A percentile compares a stretch with the other conserved stretches of the same genome.
phyloP scores from a whole-genome alignment of 2,329 filamentous ascomycete species.

The Aspergillus costaricaensis region DNA sequence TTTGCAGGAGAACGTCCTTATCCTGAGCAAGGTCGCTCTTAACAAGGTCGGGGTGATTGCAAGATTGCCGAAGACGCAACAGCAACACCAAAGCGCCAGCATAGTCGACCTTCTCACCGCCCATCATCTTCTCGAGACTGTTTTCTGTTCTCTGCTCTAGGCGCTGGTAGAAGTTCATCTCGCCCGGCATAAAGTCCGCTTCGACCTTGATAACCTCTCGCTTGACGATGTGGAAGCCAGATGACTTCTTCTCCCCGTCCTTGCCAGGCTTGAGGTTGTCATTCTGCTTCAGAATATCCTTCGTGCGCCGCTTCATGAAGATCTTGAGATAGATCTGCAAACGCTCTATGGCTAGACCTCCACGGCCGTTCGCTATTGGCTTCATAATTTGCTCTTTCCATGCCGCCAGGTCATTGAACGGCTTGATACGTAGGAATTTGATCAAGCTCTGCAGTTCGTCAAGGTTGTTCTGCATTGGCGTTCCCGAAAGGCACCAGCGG shows the following conservation, averaged over 20 bases:
- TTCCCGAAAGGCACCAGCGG: slow-evolving; percentile 94
- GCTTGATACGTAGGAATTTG: slow-evolving; percentile 86
- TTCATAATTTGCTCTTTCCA: slow-evolving; percentile 92
- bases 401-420: slow-evolving; percentile 79
- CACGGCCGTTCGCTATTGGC: slow-evolving; percentile 86
- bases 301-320: slow-evolving; percentile 98
- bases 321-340: slow-evolving; percentile 83
- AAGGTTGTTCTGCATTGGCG: slow-evolving; percentile 96
- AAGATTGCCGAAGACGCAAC: slow-evolving; percentile 86
- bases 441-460: slow-evolving; percentile 94
- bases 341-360: slow-evolving; percentile 82
- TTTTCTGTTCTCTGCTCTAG: slow-evolving; percentile 82
- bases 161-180: slow-evolving; percentile 81
- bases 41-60: slow-evolving; percentile 89
- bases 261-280: slow-evolving; percentile 77
- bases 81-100: slow-evolving; percentile 90
- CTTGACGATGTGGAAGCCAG: slow-evolving; percentile 86
- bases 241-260: slow-evolving; percentile 46
- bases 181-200: slow-evolving; percentile 74
- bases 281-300: slow-evolving; percentile 90
- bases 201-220: slow-evolving; percentile 82
- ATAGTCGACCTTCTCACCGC: slow-evolving; percentile 76
- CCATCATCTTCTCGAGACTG: slow-evolving; percentile 87
- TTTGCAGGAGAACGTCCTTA: slow-evolving; percentile 76
- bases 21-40: slow-evolving; percentile 84